A percentile compares a stretch with the other conserved stretches of the same genome.
phyloP scores from a whole-genome alignment of 768 basidiomycete genomes.

The Russula virescens region DNA sequence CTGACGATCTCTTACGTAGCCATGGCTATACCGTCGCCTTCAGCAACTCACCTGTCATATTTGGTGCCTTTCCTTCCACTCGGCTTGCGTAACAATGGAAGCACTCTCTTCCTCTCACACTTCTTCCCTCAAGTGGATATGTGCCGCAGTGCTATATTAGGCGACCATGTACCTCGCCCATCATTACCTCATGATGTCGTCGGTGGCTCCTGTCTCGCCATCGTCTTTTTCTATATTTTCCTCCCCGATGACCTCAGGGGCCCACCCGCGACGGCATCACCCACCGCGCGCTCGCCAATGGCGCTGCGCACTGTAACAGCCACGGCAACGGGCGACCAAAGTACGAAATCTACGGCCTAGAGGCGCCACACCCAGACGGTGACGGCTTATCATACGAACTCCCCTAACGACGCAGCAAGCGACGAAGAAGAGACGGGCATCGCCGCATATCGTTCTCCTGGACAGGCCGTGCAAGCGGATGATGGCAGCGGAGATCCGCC shows the following conservation, averaged over 20 bases:
- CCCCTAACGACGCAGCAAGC: conserved; percentile 41
- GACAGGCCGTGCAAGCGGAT: conserved; percentile 22
- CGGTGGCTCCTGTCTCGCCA: conserved; percentile 86
- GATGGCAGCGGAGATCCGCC: too few relatives aligned
- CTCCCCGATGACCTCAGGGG: too few relatives aligned
- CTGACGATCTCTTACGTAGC: conserved; percentile 89
- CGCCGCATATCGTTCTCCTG: conserved; percentile 66
- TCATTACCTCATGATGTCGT: conserved; percentile 99
- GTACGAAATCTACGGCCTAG: conserved; percentile 74
- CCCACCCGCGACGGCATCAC: too few relatives aligned
- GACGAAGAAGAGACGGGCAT: too few relatives aligned
- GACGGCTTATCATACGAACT: conserved; percentile 58
- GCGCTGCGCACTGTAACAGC: too few relatives aligned
- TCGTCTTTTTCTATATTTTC: conserved; percentile 69
- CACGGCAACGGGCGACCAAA: conserved; percentile 58
- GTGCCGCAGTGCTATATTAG: conserved; percentile 89
- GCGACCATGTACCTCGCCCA: too few relatives aligned
- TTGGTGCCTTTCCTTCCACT: conserved; percentile 89
- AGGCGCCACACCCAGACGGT: conserved; percentile 41
- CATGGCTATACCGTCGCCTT: too few relatives aligned
- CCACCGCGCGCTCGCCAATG: too few relatives aligned
- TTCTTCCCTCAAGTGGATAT: conserved; percentile 84
- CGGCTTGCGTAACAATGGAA: conserved; percentile 85
- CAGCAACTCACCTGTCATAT: too few relatives aligned
- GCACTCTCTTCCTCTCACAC: conserved; percentile 92